A percentile compares a stretch with the other conserved stretches of the same genome.
These are phyloP conservation scores for Pichia kudriavzevii DNA, from an alignment of 1,139 yeast genomes.

Conservation along the genomic window DNA sequence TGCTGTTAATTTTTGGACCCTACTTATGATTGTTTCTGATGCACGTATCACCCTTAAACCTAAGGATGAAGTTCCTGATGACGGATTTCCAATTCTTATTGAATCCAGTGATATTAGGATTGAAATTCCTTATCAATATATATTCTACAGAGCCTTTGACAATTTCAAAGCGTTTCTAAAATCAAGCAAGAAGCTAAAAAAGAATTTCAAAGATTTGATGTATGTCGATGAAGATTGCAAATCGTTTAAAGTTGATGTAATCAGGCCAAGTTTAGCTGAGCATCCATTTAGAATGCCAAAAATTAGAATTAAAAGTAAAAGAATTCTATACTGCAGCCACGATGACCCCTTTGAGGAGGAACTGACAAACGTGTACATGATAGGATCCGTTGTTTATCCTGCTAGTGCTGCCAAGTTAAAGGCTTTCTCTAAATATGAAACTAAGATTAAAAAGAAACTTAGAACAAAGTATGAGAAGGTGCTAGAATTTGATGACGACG, in stretches of 20 bases:
- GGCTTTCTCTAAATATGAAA: conserved; percentile 36
- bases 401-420: conserved; percentile 51
- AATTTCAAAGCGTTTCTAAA: conserved; percentile 53
- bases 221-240: conserved; percentile 31
- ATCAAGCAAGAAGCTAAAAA: conserved; percentile 46
- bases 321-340: conserved; percentile 48
- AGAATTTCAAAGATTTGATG: conserved; percentile 35
- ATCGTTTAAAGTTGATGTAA: conserved; percentile 20
- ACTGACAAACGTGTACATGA: conserved; percentile 59
- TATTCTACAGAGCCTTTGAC: conserved; percentile 52
- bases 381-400: conserved; percentile 66
- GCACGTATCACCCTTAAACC: conserved; percentile 13
- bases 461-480: conserved; percentile 16
- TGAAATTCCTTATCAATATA: conserved; percentile 28
- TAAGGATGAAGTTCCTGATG: conserved; percentile 3
- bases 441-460: conserved; percentile 27
- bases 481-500: conserved; percentile 12
- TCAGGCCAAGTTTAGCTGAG: conserved; percentile 30
- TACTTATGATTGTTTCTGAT: conserved; percentile 20
- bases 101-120: conserved; percentile 22
- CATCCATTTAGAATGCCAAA: conserved; percentile 39
- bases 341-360: conserved; percentile 90
- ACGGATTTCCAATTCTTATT: conserved; percentile 13
- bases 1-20: conserved; percentile 22
- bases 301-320: conserved; percentile 42